Percentiles rank a stretch among this genome's conserved stretches.
Conservation (phyloP, 306 rosid genomes). For the Abrus precatorius region DNA sequence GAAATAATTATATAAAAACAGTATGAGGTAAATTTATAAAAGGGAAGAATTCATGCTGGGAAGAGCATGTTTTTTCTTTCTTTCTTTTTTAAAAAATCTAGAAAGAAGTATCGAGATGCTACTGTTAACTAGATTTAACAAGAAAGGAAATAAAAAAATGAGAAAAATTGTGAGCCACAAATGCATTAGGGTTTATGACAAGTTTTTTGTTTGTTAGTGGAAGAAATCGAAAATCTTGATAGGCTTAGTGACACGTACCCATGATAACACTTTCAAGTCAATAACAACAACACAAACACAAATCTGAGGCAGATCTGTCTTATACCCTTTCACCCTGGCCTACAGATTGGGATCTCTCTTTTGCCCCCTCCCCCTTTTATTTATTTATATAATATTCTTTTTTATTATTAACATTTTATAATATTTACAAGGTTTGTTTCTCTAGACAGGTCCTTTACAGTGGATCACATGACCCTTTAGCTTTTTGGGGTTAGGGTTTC, state of each 20-base stretch:
- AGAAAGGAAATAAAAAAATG: constrained; percentile 6
- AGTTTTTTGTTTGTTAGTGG: constrained; percentile 44
- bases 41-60: not conserved
- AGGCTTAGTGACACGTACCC: constrained; percentile 34
- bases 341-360: not conserved
- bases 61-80: not conserved
- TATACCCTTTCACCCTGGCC: constrained; percentile 33
- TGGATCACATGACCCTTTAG: constrained; percentile 36
- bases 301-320: constrained; percentile 32
- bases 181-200: constrained; percentile 28
- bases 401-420: not conserved
- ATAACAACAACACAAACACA: constrained; percentile 9
- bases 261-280: constrained; percentile 38
- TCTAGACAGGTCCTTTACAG: constrained; percentile 26
- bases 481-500: constrained; percentile 3
- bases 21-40: not conserved
- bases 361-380: not conserved
- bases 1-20: not conserved
- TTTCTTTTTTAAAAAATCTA: not conserved
- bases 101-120: constrained; percentile 32
- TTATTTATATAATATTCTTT: too few relatives aligned
- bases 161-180: constrained; percentile 54
- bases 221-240: constrained; percentile 33
- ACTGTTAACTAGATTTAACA: constrained; percentile 24
- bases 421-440: not conserved